Conservation (phyloP, 2,329 filamentous ascomycete genomes). For the Colletotrichum tropicicola region DNA sequence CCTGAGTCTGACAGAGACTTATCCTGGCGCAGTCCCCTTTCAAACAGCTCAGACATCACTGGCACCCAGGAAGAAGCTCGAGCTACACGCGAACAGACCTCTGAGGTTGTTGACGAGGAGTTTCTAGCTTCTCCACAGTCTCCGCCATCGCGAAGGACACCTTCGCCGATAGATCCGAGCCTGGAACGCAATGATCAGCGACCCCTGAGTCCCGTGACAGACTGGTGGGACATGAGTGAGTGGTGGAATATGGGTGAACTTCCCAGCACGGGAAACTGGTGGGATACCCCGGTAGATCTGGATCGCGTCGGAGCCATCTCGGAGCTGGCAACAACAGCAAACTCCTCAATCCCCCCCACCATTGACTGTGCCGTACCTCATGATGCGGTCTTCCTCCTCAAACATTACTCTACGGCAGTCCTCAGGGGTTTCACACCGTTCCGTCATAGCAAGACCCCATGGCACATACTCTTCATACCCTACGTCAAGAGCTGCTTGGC, state of each 20-base stretch:
- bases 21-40: neutral
- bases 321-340: neutral
- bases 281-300: neutral
- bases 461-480: conserved; percentile 49
- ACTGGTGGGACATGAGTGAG: conserved; percentile 4
- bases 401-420: conserved; percentile 46
- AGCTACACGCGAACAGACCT: neutral
- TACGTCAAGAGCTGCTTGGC: conserved; percentile 45
- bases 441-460: conserved; percentile 48
- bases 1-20: neutral
- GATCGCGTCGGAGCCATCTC: neutral
- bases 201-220: neutral
- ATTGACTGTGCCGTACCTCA: conserved; percentile 30
- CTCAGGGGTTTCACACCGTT: conserved; percentile 46
- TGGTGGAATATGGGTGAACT: conserved; percentile 14
- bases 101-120: neutral
- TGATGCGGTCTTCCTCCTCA: conserved; percentile 46
- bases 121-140: neutral
- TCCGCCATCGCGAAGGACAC: neutral
- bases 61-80: neutral
- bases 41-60: neutral
- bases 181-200: neutral
- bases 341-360: neutral
- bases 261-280: neutral
- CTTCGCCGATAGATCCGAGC: neutral